Evolutionary conservation across 495 filamentous ascomycete species (phyloP), one percentile per base, ranked within the genome.

Genomic region (Talaromyces adpressus): DNA sequence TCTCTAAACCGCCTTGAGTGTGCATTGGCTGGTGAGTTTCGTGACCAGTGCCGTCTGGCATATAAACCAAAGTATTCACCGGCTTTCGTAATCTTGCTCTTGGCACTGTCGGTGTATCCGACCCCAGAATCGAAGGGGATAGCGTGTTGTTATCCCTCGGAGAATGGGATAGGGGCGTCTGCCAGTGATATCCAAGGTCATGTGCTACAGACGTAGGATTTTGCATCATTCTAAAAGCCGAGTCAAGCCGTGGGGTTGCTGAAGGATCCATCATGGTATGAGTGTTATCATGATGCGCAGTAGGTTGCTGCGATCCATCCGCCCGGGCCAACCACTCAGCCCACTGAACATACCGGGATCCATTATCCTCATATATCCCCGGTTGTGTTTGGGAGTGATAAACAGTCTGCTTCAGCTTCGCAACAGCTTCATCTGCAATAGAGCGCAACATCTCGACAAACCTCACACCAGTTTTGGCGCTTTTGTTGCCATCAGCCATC

Each of bases 401-500:
- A 16, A 32, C 25, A 32, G 54, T 57, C 54, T 57, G 54, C 54
- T 5, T 36, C 5, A 71, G 16, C 45, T 67, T 67, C 14, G 57
- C 57, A 2, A 58, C 63, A 20, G 69, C 69, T 51, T 71, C 69
- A 12, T 71, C 65, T 9, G 69, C 65, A 51, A 73, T 70, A 7
- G 62, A 53, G 22, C 64, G 69, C 4, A 73, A 62, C 9, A 65
- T 59, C 34, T 73, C 68, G 2, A 73, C 71, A 41, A 73, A 70
- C 3, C 57, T 63, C 6, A 73, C 69, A 0, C 69, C 69, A 47
- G 70, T 41, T 53, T 67, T 65, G 2, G 69, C 71, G 4, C 68
- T 67, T 52, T 63, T 63, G 25, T 70, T 71, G 6, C 71, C 71
- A 11, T 57, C 61, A 1, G 71, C 66, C 68, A 73, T 73, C 20